Evolutionary conservation across 78 protist species (phyloP), one percentile per base, ranked within the genome.

Genomic region (Planoprotostelium fungivorum): DNA sequence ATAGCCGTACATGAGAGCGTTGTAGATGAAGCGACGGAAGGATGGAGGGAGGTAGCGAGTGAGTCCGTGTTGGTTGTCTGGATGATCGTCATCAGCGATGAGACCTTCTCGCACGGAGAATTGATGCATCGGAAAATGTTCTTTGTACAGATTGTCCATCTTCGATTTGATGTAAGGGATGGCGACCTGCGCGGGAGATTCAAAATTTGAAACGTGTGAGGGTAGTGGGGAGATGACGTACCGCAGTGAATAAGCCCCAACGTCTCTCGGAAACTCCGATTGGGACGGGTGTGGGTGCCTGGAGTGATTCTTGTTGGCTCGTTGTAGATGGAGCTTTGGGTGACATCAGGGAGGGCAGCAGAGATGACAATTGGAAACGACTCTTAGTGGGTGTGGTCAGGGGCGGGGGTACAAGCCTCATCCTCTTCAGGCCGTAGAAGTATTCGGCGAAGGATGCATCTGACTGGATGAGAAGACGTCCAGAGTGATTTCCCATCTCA

Each of bases 401-500:
- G 16, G 73, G 73, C 16, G 73, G 73, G 5, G 73, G 73, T 51
- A 25, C 31, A 25, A 51, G 5, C 73, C 16, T 51, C 73, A 87
- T 35, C 90, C 94, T 92, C 85, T 89, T 88, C 84, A 92, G 88
- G 84, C 90, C 90, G 85, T 92, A 92, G 85, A 92, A 92, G 86
- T 92, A 90, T 35, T 92, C 94, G n/a, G 94, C 89, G 88, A 92
- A 92, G 89, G 94, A 92, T 86, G 91, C 92, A 37, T 92, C 94
- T 91, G 34, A 28, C 85, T 34, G 34, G 23, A 84, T 36, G 9
- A 38, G 16, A 1, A 31, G 31, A 28, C 73, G 10, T 34, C 29
- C 16, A 1, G 36, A n/a, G n/a, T n/a, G n/a, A n/a, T n/a, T n/a
- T n/a, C n/a, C n/a, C n/a, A n/a, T n/a, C n/a, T n/a, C n/a, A n/a